Evolutionary conservation across 2,329 filamentous ascomycete species (phyloP), one percentile per base, ranked within the genome.

Genomic region (Aspergillus floridensis): DNA sequence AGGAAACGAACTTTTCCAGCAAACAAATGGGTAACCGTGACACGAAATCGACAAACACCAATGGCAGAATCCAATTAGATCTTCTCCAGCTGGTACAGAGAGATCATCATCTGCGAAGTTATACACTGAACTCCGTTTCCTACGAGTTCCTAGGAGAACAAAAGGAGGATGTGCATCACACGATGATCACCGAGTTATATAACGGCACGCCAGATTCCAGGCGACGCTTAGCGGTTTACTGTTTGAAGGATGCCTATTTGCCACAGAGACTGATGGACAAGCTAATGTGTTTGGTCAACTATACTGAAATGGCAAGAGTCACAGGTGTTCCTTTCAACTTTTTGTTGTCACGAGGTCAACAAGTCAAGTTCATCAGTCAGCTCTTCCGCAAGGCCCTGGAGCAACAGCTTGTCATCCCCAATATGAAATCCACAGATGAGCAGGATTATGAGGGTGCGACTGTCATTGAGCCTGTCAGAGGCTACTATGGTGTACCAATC

Each of bases 291-390:
- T 82, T 99, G n/a, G 90, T 96, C 77, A 99, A 99, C 74, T 98
- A 98, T 71, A 98, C 95, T 0, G 95, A 99, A 78, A 99, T 99
- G 95, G 93, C 95, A 59, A 95, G 95, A 86, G 95, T 99, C 77
- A 99, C 96, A 26, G 95, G 95, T 68, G 93, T 99, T 4, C 95
- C 95, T 0, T 99, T 99, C 81, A 98, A 96, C 72, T 96, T 89
- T 71, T 83, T 99, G 49, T 84, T 99, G 2, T 87, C 95, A 24
- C 88, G 93, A 71, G 95, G 95, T 49, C 95, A 99, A 74, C 96
- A 99, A 76, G 88, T 99, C 73, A 96, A 96, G 71, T 99, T 99
- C 78, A 86, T 99, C 78, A 98, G 93, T 74, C 95, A 99, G 73
- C 82, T 99, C 16, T 99, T 96, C 82, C 88, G 95, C 59, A 98